phyloP scores from a whole-genome alignment of 2,329 filamentous ascomycete species.

The Ambrosiella xylebori region DNA sequence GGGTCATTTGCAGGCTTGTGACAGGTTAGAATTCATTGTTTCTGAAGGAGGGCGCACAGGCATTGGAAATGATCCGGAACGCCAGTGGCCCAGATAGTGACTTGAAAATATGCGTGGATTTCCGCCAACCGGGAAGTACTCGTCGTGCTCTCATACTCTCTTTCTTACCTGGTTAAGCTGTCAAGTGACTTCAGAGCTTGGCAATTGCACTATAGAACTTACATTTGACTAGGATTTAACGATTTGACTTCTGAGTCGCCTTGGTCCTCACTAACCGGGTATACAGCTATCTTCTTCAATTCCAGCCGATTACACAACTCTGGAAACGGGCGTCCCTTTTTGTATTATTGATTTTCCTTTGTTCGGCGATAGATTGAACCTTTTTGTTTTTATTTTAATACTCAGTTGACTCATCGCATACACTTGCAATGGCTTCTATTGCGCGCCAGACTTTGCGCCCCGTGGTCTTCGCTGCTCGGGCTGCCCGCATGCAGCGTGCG shows the following conservation, averaged over 20 bases:
- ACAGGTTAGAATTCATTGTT: not conserved
- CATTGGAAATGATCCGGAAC: not conserved
- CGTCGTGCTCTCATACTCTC: not conserved
- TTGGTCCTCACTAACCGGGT: not conserved
- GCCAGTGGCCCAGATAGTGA: not conserved
- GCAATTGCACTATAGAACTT: not conserved
- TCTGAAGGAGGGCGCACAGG: not conserved
- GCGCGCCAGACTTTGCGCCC: constrained; percentile 35
- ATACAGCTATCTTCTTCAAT: not conserved
- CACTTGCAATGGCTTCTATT: constrained; percentile 34
- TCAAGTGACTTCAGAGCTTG: constrained; percentile 4
- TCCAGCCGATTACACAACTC: not conserved
- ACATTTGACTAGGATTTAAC: not conserved
- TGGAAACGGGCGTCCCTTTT: not conserved
- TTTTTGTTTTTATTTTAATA: constrained; percentile 1
- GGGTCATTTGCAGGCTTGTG: not conserved
- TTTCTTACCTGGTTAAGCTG: not conserved
- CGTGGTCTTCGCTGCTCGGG: constrained; percentile 20
- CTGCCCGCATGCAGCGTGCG: constrained; percentile 27
- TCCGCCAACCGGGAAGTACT: not conserved
- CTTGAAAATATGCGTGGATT: not conserved
- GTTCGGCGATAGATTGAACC: not conserved
- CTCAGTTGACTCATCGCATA: not conserved
- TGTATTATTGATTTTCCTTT: not conserved
- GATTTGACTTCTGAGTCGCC: not conserved